A percentile compares a stretch with the other conserved stretches of the same genome.
These are phyloP conservation scores for Auxenochlorella pyrenoidosa DNA, from an alignment of 139 green algal species.

Conservation along the genomic window DNA sequence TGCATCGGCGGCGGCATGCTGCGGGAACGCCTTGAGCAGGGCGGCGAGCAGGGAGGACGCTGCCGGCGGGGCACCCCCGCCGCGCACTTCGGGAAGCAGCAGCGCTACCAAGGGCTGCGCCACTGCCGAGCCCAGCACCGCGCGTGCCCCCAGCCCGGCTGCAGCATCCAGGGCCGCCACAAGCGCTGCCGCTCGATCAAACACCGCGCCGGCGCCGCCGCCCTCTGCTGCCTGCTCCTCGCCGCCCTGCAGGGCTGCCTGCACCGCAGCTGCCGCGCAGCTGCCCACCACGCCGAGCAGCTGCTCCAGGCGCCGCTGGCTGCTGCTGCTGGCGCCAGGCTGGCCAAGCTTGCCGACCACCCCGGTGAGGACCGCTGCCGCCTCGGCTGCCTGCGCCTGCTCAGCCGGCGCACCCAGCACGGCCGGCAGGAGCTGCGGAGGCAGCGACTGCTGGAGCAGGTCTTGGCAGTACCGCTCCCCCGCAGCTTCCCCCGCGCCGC, in stretches of 20 bases:
- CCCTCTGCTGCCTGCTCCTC: neutral
- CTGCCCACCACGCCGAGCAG: slow-evolving; percentile 21
- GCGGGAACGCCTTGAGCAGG: slow-evolving; percentile 37
- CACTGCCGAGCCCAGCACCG: neutral
- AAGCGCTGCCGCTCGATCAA: neutral
- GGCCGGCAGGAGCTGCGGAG: slow-evolving; percentile 27
- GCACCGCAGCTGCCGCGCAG: slow-evolving; percentile 14
- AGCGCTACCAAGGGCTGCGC: slow-evolving; percentile 11
- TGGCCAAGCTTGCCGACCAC: neutral
- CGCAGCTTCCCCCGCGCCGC: neutral
- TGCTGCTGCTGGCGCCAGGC: neutral
- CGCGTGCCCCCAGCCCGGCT: neutral
- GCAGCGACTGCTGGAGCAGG: slow-evolving; percentile 14
- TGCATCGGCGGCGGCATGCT: slow-evolving; percentile 12
- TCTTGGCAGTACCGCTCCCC: slow-evolving; percentile 5
- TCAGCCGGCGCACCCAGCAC: neutral
- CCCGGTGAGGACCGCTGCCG: neutral
- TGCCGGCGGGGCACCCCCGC: neutral
- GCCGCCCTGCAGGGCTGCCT: neutral
- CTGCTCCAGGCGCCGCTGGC: neutral
- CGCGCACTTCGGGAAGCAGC: slow-evolving; percentile 41
- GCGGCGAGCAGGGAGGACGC: slow-evolving; percentile 31
- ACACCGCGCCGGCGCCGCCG: neutral
- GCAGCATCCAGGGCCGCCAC: slow-evolving; percentile 16
- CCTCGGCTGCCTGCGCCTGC: neutral